These are phyloP conservation scores for Phytophthora fragariae DNA, from an alignment of 352 stramenopile species.

Conservation along the genomic window DNA sequence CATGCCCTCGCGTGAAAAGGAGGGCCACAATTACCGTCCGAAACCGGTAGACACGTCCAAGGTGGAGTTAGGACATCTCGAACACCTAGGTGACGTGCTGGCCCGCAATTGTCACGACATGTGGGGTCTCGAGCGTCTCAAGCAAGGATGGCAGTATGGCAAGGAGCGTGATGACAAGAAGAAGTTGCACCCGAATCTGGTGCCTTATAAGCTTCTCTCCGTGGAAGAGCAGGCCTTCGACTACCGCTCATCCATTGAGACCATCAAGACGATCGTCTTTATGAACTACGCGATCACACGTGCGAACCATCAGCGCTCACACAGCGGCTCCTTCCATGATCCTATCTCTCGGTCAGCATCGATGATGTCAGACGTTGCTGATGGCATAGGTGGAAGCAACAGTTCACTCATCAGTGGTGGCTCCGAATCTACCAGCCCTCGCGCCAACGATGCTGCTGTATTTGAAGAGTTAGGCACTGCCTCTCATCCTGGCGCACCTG, in stretches of 20 bases:
- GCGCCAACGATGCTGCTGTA: conserved; percentile 36
- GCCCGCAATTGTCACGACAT: conserved; percentile 90
- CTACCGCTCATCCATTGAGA: conserved; percentile 88
- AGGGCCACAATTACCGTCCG: conserved; percentile 88
- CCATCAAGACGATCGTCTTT: conserved; percentile 89
- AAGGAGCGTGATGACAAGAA: conserved; percentile 71
- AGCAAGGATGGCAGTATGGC: conserved; percentile 87
- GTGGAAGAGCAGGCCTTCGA: conserved; percentile 86
- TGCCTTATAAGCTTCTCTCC: conserved; percentile 84
- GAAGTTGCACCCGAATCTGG: conserved; percentile 83
- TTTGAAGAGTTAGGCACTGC: conserved; percentile 39
- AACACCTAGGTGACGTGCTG: conserved; percentile 79
- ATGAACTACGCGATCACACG: conserved; percentile 89
- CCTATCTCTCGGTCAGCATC: conserved; percentile 75
- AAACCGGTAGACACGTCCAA: conserved; percentile 85
- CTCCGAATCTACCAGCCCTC: conserved; percentile 35
- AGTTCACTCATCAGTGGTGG: conserved; percentile 37
- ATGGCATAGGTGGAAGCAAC: conserved; percentile 41
- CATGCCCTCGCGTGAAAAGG: conserved; percentile 90
- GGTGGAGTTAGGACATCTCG: conserved; percentile 77
- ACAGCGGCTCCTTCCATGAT: conserved; percentile 69
- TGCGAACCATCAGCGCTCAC: conserved; percentile 42
- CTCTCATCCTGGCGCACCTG: conserved; percentile 37
- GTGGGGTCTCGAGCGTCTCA: conserved; percentile 85
- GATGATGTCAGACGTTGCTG: conserved; percentile 61